Percentiles rank a stretch among this genome's conserved stretches.
These are phyloP conservation scores for Nectriaceae sp. DNA, from an alignment of 2,329 filamentous ascomycete species.

Conservation along the genomic window DNA sequence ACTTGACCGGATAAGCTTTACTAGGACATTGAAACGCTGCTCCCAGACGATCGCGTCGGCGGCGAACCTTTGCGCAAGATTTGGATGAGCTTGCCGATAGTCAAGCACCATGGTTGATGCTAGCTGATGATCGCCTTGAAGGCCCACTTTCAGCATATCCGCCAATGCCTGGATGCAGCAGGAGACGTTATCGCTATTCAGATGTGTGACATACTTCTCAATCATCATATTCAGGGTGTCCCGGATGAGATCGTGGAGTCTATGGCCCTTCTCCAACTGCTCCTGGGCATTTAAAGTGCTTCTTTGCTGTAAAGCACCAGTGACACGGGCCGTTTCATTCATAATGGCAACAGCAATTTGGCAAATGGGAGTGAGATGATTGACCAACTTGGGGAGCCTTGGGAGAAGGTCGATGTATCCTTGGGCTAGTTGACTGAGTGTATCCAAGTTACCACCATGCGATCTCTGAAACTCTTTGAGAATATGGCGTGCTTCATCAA, in stretches of 20 bases:
- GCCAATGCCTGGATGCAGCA: constrained; percentile 43
- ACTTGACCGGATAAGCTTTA: constrained; percentile 75
- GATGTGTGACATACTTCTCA: constrained; percentile 56
- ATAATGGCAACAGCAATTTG: constrained; percentile 37
- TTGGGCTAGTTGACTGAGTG: constrained; percentile 45
- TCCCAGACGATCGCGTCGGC: constrained; percentile 57
- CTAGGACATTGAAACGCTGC: constrained; percentile 71
- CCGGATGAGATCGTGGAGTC: constrained; percentile 46
- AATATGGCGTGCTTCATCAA: constrained; percentile 34
- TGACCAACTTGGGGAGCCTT: constrained; percentile 48
- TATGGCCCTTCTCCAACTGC: constrained; percentile 42
- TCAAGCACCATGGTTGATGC: constrained; percentile 32
- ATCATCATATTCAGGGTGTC: constrained; percentile 47
- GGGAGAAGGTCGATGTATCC: constrained; percentile 43
- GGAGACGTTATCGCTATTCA: constrained; percentile 48
- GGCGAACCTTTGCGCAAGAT: constrained; percentile 40
- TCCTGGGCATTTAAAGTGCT: neutral
- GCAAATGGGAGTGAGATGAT: constrained; percentile 42
- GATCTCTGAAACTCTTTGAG: constrained; percentile 46
- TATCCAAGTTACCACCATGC: constrained; percentile 43
- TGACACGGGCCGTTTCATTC: constrained; percentile 29
- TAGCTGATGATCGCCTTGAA: constrained; percentile 39
- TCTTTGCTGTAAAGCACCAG: constrained; percentile 1
- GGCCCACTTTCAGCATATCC: constrained; percentile 44
- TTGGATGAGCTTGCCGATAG: constrained; percentile 33